Base-by-base conservation (phyloP, 176 grass and related monocot genomes). In the Musa itinerans region DNA sequence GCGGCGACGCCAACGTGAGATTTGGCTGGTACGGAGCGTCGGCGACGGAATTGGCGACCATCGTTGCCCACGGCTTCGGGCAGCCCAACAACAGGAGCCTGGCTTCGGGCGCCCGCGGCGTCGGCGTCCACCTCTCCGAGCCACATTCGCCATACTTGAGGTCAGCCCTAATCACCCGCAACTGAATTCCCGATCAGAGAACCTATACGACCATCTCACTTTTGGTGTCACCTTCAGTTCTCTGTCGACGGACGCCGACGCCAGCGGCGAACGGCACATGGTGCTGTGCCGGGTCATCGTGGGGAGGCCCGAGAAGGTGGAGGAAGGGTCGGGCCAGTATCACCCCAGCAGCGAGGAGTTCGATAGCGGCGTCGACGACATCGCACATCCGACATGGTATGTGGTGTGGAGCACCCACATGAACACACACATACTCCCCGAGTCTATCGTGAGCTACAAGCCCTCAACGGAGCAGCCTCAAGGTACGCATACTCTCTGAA, bases 401-500 rank as follows among this genome's bases (percentile, higher is more conserved):
- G 10, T 98, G 23, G 78, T 98, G 9, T 94, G 95, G 95, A 76
- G 81, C 75, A 89, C 68, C 24, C 72, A 89, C 70, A 93, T 93
- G 90, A 89, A 98, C 76, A 89, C 84, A 0, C 92, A 89, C 77
- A 86, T 98, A 34, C 82, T 89, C 14, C 88, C 95, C 0, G 95
- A 98, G 63, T 91, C 83, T 82, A 78, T 98, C 21, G 80, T 98
- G 25, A 98, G 84, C 78, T 98, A 90, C 83, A 98, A 86, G 74
- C 86, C 67, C 71, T 53, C 79, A 68, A 43, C 34, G 6, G 81
- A 73, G 55, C 19, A 65, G 72, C 73, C 81, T 19, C 78, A 62
- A 50, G 23, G 66, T 85, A 27, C 19, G 43, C 50, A 16, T 48
- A 43, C 16, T 50, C 9, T 24, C 34, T 10, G 11, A 10, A 51